Conservation (phyloP, 768 basidiomycete species). For the Leucosporidium yakuticum region DNA sequence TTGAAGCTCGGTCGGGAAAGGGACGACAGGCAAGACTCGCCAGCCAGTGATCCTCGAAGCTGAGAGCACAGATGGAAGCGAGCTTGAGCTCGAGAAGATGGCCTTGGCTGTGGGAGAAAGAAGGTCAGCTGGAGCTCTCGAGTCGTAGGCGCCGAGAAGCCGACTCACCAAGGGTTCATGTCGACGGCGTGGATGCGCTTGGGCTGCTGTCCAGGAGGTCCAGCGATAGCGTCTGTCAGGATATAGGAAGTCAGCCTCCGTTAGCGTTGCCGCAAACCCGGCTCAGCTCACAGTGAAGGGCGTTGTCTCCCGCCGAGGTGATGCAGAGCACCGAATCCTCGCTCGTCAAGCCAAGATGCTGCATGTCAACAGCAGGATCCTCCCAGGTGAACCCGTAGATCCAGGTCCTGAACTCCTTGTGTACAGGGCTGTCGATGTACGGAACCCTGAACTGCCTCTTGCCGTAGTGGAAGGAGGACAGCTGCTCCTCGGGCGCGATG, state of each 20-base stretch:
- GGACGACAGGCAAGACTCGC: background rate
- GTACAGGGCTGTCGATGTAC: constrained; percentile 49
- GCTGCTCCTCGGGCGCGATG: constrained; percentile 49
- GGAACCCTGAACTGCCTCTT: constrained; percentile 40
- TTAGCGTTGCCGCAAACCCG: too few relatives aligned
- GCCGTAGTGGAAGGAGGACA: constrained; percentile 63
- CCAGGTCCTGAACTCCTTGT: constrained; percentile 54
- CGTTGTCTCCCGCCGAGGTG: constrained; percentile 73
- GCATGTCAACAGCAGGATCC: constrained; percentile 69
- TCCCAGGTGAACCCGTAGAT: constrained; percentile 48
- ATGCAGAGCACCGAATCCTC: constrained; percentile 67
- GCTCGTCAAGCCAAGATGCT: constrained; percentile 54
- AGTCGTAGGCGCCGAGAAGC: background rate
- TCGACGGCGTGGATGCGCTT: constrained; percentile 58
- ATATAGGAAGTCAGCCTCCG: constrained; percentile 43
- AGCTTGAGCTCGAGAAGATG: constrained; percentile 74
- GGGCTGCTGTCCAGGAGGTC: constrained; percentile 43
- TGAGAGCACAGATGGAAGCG: constrained; percentile 55
- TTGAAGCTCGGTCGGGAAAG: background rate
- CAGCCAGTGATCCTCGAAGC: constrained; percentile 57
- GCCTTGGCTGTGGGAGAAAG: constrained; percentile 52
- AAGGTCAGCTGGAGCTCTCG: background rate
- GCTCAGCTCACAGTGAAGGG: constrained; percentile 55
- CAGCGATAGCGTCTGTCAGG: too few relatives aligned
- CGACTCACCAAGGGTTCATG: constrained; percentile 56